A percentile compares a stretch with the other conserved stretches of the same genome.
These are phyloP conservation scores for Pleodorina starrii DNA, from an alignment of 139 green algal genomes.

Conservation along the genomic window DNA sequence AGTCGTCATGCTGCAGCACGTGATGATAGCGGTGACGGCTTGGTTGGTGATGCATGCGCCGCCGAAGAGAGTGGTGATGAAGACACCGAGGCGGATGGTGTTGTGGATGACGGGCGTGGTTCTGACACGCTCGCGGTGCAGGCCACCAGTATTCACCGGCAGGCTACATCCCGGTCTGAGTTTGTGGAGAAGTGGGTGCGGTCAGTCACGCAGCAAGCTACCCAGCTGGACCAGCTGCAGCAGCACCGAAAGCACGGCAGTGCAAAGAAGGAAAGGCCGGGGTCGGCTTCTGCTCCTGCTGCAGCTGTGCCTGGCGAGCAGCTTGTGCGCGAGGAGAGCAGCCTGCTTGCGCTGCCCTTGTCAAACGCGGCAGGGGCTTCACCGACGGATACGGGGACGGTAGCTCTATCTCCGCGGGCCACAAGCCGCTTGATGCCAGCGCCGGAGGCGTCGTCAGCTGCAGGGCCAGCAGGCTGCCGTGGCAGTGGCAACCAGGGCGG, in stretches of 20 bases:
- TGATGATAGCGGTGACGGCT: not conserved
- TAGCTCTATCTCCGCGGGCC: not conserved
- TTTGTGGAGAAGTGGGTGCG: slow-evolving; percentile 53
- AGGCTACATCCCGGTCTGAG: slow-evolving; percentile 9
- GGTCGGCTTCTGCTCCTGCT: not conserved
- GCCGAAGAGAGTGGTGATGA: not conserved
- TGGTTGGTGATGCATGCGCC: too few species aligned
- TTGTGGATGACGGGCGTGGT: not conserved
- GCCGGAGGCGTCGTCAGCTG: not conserved
- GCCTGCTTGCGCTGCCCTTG: not conserved
- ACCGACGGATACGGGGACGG: not conserved
- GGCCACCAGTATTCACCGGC: slow-evolving; percentile 16
- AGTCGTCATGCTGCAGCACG: not conserved
- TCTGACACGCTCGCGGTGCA: not conserved
- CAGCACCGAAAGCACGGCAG: not conserved
- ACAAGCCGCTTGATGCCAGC: not conserved
- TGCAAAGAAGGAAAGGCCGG: not conserved
- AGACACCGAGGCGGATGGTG: not conserved
- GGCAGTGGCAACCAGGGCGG: not conserved
- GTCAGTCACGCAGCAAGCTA: slow-evolving; percentile 6
- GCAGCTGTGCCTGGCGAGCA: not conserved
- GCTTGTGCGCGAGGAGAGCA: not conserved
- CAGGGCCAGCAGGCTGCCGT: not conserved
- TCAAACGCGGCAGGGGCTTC: not conserved
- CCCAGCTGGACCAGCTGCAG: not conserved